Evolutionary conservation across 1,139 yeast genomes (phyloP), one percentile per base, ranked within the genome.

Genomic region (Debaryomycetaceae sp.): DNA sequence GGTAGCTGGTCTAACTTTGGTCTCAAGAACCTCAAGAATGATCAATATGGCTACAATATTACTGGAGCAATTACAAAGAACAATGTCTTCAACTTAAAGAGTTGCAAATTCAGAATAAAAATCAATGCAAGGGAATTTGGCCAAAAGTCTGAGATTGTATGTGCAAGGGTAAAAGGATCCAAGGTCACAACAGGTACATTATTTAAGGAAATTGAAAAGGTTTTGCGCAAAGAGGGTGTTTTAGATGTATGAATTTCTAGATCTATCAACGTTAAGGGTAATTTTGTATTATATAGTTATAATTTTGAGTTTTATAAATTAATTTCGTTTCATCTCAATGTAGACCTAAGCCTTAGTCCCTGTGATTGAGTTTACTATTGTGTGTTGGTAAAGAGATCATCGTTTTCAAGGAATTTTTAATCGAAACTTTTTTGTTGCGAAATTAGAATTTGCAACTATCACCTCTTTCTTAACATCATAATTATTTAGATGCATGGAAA

Each of bases 1-100:
- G 68, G 63, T 38, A 79, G 84, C 9, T 84, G 92, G 92, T 74
- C 80, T 13, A 79, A 77, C 47, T 83, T 83, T 53, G 91, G 92
- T 6, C 63, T 84, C 54, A 79, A 75, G 50, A 74, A 78, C 44
- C 70, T 84, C 46, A 66, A 65, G 36, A 64, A 76, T 39, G 76
- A 74, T 50, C 66, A 69, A 31, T 60, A 67, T 13, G 63, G 68
- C 6, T 62, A 65, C 49, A 67, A 67, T 30, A 70, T 84, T 31
- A 74, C 75, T 17, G 91, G 88, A 36, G 71, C 78, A 16, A 74
- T 84, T 34, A 70, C 87, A 1, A 80, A 76, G 47, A 68, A 73
- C 45, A 83, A 83, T 58, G 70, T 83, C 1, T 66, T 83, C 52
- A 77, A 83, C 38, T 65, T 83, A 53, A 79, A 80, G 60, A 75